Percentiles rank a stretch among this genome's conserved stretches.
phyloP scores from a whole-genome alignment of 345 rosid species.

The Heritiera fomes region DNA sequence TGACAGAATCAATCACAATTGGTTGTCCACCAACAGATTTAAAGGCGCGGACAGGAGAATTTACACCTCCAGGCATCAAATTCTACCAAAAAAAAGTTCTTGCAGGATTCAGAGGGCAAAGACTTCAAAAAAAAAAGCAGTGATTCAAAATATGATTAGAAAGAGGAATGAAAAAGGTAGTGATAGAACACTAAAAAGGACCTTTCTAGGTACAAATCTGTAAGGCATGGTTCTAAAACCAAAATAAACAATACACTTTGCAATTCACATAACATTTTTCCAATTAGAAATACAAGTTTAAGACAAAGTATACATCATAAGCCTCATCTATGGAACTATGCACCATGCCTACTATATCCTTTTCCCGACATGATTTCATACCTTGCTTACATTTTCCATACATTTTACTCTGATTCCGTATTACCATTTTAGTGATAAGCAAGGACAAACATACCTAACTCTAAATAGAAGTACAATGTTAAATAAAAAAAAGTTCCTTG shows the following conservation, averaged over 20 bases:
- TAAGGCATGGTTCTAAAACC: neutral
- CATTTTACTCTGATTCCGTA: neutral
- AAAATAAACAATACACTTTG: neutral
- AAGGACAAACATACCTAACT: neutral
- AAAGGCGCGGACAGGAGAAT: constrained; percentile 95
- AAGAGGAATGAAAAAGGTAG: neutral
- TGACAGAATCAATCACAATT: constrained; percentile 77
- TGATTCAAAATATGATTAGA: neutral
- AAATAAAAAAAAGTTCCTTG: neutral
- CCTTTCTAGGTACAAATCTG: neutral
- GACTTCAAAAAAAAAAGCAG: neutral
- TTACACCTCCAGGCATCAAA: constrained; percentile 96
- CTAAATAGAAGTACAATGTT: neutral
- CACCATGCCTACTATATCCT: neutral
- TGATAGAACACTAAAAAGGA: neutral
- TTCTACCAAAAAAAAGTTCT: constrained; percentile 44
- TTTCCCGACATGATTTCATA: neutral
- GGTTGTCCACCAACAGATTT: constrained; percentile 98
- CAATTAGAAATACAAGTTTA: neutral
- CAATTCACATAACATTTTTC: neutral
- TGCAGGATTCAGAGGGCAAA: neutral
- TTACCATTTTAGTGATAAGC: neutral
- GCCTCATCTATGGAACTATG: neutral
- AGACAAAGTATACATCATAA: neutral
- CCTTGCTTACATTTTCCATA: neutral